Percentiles rank a stretch among this genome's conserved stretches.
phyloP scores from a whole-genome alignment of 257 asterid species.

The Apocynum venetum region DNA sequence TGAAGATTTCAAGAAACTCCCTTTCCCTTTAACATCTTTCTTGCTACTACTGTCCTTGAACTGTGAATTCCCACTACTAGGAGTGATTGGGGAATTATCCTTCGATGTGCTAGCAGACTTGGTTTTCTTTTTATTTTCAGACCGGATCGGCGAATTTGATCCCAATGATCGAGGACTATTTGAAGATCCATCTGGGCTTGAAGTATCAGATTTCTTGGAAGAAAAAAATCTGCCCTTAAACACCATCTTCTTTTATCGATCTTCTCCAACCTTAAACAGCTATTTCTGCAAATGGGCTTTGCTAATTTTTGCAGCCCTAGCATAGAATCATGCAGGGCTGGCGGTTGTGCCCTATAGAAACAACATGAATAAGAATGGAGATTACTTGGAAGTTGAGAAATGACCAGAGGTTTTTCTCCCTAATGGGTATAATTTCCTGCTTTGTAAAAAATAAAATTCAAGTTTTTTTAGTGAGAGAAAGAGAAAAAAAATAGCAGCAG shows the following conservation, averaged over 20 bases:
- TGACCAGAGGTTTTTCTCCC: not conserved
- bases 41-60: conserved; percentile 38
- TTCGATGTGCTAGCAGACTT: conserved; percentile 53
- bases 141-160: conserved; percentile 86
- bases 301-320: conserved; percentile 9
- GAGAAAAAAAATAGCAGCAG: not conserved
- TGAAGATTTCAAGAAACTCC: conserved; percentile 16
- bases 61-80: conserved; percentile 20
- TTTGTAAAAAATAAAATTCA: not conserved
- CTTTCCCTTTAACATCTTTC: conserved; percentile 51
- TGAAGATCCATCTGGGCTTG: conserved; percentile 92
- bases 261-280: not conserved
- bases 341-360: conserved; percentile 18
- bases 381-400: not conserved
- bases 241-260: conserved; percentile 48
- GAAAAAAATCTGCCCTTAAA: conserved; percentile 88
- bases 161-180: conserved; percentile 82
- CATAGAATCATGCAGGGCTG: conserved; percentile 31
- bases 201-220: conserved; percentile 77
- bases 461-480: not conserved
- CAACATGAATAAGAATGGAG: not conserved
- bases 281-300: conserved; percentile 1
- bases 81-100: conserved; percentile 53
- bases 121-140: conserved; percentile 69
- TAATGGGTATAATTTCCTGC: not conserved